Conservation (phyloP, 108 stramenopile genomes). For the Tribonema minus region DNA sequence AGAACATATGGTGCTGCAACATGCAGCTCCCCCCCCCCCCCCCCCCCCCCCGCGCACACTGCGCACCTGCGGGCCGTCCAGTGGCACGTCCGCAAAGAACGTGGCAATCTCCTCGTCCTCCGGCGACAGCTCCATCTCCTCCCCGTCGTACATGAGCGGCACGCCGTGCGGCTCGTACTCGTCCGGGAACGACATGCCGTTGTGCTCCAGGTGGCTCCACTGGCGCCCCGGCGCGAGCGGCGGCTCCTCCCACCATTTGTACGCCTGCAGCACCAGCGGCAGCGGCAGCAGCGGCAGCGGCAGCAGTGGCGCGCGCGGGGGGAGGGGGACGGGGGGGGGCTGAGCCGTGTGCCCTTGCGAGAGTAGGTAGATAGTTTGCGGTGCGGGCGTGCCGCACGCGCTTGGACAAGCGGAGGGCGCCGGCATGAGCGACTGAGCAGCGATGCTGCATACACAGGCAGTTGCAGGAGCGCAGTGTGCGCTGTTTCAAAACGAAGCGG, state of each 20-base stretch:
- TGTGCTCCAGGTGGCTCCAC: conserved; percentile 92
- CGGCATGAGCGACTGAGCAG: too few relatives aligned
- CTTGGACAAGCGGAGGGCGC: too few relatives aligned
- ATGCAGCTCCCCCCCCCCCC: too few relatives aligned
- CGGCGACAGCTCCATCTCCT: conserved; percentile 74
- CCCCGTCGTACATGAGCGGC: conserved; percentile 85
- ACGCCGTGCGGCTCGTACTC: conserved; percentile 87
- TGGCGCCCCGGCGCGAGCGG: conserved; percentile 78
- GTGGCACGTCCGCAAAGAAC: conserved; percentile 80
- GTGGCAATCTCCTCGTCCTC: conserved; percentile 94
- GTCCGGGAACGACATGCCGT: conserved; percentile 90
- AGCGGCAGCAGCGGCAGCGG: background rate
- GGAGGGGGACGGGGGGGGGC: background rate
- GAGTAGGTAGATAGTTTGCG: too few relatives aligned
- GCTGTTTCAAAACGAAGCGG: too few relatives aligned
- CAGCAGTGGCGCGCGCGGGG: background rate
- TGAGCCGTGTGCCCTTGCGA: background rate
- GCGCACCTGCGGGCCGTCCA: conserved; percentile 52
- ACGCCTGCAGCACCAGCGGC: conserved; percentile 48
- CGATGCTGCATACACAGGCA: too few relatives aligned
- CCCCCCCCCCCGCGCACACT: too few relatives aligned
- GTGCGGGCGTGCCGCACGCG: too few relatives aligned
- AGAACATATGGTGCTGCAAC: too few relatives aligned
- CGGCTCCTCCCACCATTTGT: conserved; percentile 66
- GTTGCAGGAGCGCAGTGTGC: too few relatives aligned